Percentiles rank a stretch among this genome's conserved stretches.
These are phyloP conservation scores for Xylaria palmicola DNA, from an alignment of 495 filamentous ascomycete species.

Conservation along the genomic window DNA sequence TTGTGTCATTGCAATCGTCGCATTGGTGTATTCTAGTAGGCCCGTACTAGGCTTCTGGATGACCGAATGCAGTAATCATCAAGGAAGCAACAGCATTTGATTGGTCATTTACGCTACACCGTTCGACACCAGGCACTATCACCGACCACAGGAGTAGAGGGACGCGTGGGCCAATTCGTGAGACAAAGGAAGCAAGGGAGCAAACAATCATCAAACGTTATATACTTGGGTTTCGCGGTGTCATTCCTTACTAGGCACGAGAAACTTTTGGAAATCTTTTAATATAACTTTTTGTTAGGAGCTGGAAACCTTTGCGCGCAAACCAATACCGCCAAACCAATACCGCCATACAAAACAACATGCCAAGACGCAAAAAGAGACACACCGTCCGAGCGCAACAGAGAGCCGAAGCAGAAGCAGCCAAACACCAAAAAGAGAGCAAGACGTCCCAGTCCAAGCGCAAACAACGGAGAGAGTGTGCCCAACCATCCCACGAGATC, in stretches of 20 bases:
- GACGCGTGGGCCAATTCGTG: no score
- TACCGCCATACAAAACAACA: no score
- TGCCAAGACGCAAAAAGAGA: slow-evolving; percentile 1
- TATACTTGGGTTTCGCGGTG: background rate
- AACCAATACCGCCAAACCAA: no score
- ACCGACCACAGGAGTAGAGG: background rate
- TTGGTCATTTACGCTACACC: background rate
- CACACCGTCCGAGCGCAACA: background rate
- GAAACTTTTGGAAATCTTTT: no score
- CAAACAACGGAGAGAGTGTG: no score
- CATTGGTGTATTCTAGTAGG: no score
- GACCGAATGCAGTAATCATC: slow-evolving; percentile 11
- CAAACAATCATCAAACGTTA: background rate
- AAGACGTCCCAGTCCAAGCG: background rate
- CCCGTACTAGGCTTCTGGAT: background rate
- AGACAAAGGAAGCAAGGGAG: background rate
- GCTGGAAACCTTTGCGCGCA: no score
- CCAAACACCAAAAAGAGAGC: background rate
- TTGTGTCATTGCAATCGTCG: no score
- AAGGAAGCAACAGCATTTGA: background rate
- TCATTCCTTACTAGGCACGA: no score
- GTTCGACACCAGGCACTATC: background rate
- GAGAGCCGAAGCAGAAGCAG: background rate
- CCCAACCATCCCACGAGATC: background rate
- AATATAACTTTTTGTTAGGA: background rate